phyloP scores from a whole-genome alignment of 805 yeast species.

The Starmerella cellae region DNA sequence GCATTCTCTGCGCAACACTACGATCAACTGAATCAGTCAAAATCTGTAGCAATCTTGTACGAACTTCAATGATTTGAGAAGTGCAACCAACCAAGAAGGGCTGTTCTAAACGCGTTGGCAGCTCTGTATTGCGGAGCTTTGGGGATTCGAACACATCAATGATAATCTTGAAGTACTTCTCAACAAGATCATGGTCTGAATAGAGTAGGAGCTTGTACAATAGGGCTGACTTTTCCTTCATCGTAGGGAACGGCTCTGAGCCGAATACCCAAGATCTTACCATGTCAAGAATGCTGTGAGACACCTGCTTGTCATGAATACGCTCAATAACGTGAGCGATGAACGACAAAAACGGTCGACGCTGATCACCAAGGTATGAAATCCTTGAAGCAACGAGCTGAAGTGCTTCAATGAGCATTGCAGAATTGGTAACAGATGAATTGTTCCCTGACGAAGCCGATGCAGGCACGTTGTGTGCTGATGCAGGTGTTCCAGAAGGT shows the following conservation, averaged over 20 bases:
- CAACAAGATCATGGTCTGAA: constrained; percentile 60
- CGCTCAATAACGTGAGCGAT: constrained; percentile 85
- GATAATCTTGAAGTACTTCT: constrained; percentile 71
- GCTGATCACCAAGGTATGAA: constrained; percentile 79
- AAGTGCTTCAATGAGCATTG: constrained; percentile 56
- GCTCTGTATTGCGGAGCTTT: constrained; percentile 64
- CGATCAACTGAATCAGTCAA: constrained; percentile 65
- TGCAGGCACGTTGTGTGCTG: neutral
- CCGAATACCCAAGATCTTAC: constrained; percentile 80
- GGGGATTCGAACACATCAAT: constrained; percentile 78
- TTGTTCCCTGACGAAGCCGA: constrained; percentile 14
- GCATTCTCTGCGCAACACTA: constrained; percentile 63
- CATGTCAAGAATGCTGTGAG: constrained; percentile 60
- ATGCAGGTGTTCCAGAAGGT: neutral
- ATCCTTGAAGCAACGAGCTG: constrained; percentile 70
- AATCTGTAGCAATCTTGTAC: constrained; percentile 67
- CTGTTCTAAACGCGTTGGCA: constrained; percentile 90
- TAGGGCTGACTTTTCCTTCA: constrained; percentile 91
- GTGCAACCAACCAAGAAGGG: constrained; percentile 87
- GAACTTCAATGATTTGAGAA: constrained; percentile 50
- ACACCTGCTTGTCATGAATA: constrained; percentile 61
- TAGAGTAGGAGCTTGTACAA: constrained; percentile 78
- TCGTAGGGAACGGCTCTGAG: constrained; percentile 77
- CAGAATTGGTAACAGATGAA: constrained; percentile 7
- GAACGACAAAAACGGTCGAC: constrained; percentile 73